Evolutionary conservation across 768 basidiomycete genomes (phyloP), one percentile per base, ranked within the genome.

Genomic region (Lenzites betulinus): DNA sequence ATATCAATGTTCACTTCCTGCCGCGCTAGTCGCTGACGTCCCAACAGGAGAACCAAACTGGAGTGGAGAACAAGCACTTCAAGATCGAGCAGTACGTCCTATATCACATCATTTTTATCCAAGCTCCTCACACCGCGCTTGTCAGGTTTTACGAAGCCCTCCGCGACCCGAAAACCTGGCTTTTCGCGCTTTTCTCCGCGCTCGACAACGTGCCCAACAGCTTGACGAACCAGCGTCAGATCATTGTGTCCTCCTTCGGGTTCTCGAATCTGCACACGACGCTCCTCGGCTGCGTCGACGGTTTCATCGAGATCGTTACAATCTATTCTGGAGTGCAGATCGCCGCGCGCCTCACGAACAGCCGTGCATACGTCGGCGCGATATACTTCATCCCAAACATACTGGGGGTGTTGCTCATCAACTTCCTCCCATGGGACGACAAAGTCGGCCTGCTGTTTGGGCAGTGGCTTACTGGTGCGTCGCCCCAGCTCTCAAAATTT

Each of bases 31-130:
- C 35, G 8, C n/a, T 47, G 18, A 25, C 15, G 22, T 8, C 12
- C 59, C 20, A 23, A 7, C 63, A 86, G 83, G 81, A 77, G 72
- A 90, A 91, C 63, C 89, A 92, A 82, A 88, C 88, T 0, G 91
- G 90, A 30, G 82, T 91, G 11, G 90, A 92, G 73, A 92, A 90
- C 69, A 93, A 92, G 66, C 80, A 79, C 53, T 92, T 89, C 75
- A 92, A 92, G 75, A 83, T 78, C 54, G 87, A 90, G 38, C 90
- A 92, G 89, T 90, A 56, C 63, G 87, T 79, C n/a, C n/a, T n/a
- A n/a, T n/a, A n/a, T n/a, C n/a, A n/a, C n/a, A n/a, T n/a, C n/a
- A n/a, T n/a, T n/a, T n/a, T n/a, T n/a, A n/a, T n/a, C n/a, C n/a
- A n/a, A n/a, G n/a, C n/a, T n/a, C n/a, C n/a, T n/a, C n/a, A n/a